Percentiles rank a stretch among this genome's conserved stretches.
Conservation (phyloP, 2,329 filamentous ascomycete species). For the Zymoseptoria brevis region DNA sequence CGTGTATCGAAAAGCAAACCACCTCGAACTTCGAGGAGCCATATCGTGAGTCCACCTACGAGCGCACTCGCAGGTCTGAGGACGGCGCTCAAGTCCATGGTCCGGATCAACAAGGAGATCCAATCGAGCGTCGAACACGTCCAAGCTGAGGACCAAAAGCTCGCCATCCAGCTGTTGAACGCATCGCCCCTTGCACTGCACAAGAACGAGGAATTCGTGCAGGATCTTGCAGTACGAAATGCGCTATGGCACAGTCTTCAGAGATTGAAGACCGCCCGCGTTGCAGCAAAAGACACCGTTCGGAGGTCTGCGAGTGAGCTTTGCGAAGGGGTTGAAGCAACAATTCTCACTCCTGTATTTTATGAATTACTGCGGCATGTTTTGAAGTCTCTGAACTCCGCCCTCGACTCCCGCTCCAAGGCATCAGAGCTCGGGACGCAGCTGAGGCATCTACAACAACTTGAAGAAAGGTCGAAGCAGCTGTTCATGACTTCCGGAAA, state of each 20-base stretch:
- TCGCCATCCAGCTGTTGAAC: no score
- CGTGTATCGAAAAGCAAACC: background rate
- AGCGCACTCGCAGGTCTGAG: background rate
- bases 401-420: background rate
- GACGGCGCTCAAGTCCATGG: no score
- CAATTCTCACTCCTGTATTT: background rate
- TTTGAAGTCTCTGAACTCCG: background rate
- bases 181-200: no score
- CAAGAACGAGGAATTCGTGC: no score
- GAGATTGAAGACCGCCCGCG: no score
- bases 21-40: background rate
- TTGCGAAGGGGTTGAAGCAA: background rate
- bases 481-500: background rate
- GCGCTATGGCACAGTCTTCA: no score
- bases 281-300: no score
- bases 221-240: no score
- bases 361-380: background rate
- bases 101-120: no score
- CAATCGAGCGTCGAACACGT: no score
- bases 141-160: no score
- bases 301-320: background rate
- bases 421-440: background rate
- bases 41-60: background rate
- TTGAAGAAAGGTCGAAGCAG: background rate
- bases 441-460: background rate